Base-by-base conservation (phyloP, 768 basidiomycete species). In the Lactifluus subvellereus region DNA sequence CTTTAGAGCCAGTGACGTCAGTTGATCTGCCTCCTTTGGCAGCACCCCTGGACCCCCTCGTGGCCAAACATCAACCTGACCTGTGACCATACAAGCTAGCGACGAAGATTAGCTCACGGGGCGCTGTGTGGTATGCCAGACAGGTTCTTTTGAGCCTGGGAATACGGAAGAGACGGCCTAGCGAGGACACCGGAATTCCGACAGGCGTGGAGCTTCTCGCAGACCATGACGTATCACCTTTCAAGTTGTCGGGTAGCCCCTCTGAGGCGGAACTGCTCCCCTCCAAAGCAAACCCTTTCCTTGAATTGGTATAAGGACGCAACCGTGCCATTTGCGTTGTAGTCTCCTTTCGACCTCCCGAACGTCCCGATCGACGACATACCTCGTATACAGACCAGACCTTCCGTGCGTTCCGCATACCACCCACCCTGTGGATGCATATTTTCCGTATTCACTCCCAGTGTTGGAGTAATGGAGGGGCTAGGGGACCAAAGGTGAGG, bases 91-190 rank as follows among this genome's bases (percentile, higher is more conserved):
- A 49, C 40, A 64, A 18, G 40, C 62, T 58, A 2, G 2, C 37
- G 8, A 38, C 48, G 6, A 64, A 51, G 58, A 30, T 14, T 38
- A 9, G 10, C 11, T 42, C 53, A 3, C 47, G 62, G 11, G 62
- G 58, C 4, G 51, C 52, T 2, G 58, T 64, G 32, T 43, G 58
- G 58, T 54, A 48, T 11, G 62, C 62, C 20, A 64, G 48, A 55
- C 58, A 60, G 27, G 62, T 32, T 6, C 40, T 64, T 16, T 35
- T n/a, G 20, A 45, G 32, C 48, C 42, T 60, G 11, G 62, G 58
- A 10, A 64, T 55, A 58, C 54, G 62, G 9, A 64, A 60, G 53
- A 53, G 62, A n/a, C 62, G 20, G 4, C 53, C 53, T 7, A 64
- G 58, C 48, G 37, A 9, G 6, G 54, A 64, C 33, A 38, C 40